Evolutionary conservation across 192 early-diverging fungal genomes (phyloP).

Genomic region (Lunasporangiospora selenospora): DNA sequence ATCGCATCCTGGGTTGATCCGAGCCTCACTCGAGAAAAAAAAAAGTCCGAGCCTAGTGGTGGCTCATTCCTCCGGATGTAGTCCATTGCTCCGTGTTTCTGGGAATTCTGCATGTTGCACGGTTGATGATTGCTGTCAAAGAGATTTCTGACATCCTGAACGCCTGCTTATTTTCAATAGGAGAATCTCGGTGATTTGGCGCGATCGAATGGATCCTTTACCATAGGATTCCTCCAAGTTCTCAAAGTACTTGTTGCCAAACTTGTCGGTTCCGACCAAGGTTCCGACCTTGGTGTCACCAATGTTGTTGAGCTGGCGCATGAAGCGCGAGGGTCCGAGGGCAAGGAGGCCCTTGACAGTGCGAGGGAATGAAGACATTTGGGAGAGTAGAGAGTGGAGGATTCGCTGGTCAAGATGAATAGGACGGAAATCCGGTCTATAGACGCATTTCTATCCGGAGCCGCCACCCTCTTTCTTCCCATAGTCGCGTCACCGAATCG

Average conservation of each 20-base stretch:
- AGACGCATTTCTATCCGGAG: neutral
- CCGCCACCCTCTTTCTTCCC: neutral
- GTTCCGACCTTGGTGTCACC: conserved; percentile 73
- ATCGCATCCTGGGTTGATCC: neutral
- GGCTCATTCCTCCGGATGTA: too few species aligned
- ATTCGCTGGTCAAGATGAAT: neutral
- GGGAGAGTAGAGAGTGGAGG: conserved; percentile 4
- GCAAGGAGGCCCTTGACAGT: conserved; percentile 62
- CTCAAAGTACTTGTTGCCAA: conserved; percentile 81
- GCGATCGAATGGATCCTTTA: conserved; percentile 13
- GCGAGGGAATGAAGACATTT: conserved; percentile 60
- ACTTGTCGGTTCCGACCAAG: conserved; percentile 71
- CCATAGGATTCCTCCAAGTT: conserved; percentile 77
- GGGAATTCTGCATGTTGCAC: too few species aligned
- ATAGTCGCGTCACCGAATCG: too few species aligned
- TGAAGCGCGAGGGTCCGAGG: conserved; percentile 54
- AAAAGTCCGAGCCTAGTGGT: too few species aligned
- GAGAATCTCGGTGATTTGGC: neutral
- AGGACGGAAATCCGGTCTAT: neutral
- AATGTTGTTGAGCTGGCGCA: conserved; percentile 61
- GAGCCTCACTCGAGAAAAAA: too few species aligned
- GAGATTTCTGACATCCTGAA: neutral
- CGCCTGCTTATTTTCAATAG: conserved; percentile 2
- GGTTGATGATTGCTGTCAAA: neutral
- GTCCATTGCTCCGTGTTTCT: too few species aligned